A percentile compares a stretch with the other conserved stretches of the same genome.
Evolutionary conservation across 441 rosid genomes (phyloP).

Genomic region (Capsella rubella): DNA sequence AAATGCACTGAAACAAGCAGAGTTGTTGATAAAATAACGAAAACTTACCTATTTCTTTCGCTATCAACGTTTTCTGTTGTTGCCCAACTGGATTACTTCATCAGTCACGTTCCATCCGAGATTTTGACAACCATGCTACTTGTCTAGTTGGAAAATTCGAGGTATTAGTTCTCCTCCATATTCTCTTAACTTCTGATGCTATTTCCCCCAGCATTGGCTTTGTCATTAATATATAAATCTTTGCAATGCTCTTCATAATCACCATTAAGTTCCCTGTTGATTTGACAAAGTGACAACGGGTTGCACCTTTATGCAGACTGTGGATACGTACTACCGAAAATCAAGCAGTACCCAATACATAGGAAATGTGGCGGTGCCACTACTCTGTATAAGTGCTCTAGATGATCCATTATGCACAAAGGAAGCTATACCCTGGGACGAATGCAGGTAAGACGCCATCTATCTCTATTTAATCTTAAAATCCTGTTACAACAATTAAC

Average conservation of each 20-base stretch:
- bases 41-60: slow-evolving; percentile 8
- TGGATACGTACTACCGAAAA: slow-evolving; percentile 80
- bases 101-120: slow-evolving; percentile 88
- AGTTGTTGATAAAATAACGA: slow-evolving; percentile 10
- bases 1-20: background rate
- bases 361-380: slow-evolving; percentile 70
- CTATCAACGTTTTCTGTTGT: slow-evolving; percentile 28
- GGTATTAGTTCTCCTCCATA: slow-evolving; percentile 50
- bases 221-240: slow-evolving; percentile 20
- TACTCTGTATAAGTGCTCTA: slow-evolving; percentile 85
- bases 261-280: slow-evolving; percentile 15
- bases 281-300: slow-evolving; percentile 25
- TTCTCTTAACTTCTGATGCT: slow-evolving; percentile 24
- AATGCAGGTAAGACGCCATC: slow-evolving; percentile 70
- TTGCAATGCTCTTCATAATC: slow-evolving; percentile 6
- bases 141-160: slow-evolving; percentile 82
- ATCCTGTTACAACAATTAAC: slow-evolving; percentile 8
- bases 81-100: slow-evolving; percentile 36
- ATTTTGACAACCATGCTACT: slow-evolving; percentile 81
- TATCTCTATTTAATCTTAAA: slow-evolving; percentile 8
- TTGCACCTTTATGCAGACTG: slow-evolving; percentile 63
- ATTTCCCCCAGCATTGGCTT: slow-evolving; percentile 17
- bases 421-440: slow-evolving; percentile 98
- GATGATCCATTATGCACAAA: slow-evolving; percentile 91
- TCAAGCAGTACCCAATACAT: slow-evolving; percentile 75